These are phyloP conservation scores for Amanita rubescens DNA, from an alignment of 768 basidiomycete species.

Conservation along the genomic window DNA sequence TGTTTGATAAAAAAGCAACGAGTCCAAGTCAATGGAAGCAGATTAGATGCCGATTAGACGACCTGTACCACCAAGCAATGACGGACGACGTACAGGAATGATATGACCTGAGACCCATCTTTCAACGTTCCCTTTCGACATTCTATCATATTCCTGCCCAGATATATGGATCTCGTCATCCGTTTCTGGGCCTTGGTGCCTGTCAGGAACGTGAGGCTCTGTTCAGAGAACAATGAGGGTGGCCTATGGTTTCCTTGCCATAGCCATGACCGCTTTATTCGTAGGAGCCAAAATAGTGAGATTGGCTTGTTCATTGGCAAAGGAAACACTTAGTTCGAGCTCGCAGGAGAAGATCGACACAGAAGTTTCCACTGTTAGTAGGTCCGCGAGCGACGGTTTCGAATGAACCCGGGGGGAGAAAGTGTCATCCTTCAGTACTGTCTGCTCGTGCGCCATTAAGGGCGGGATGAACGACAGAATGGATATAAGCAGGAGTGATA, in stretches of 20 bases:
- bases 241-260: slow-evolving; percentile 74
- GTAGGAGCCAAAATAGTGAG: slow-evolving; percentile 74
- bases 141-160: slow-evolving; percentile 57
- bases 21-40: slow-evolving; percentile 40
- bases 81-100: slow-evolving; percentile 51
- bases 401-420: slow-evolving; percentile 31
- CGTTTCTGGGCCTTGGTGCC: slow-evolving; percentile 49
- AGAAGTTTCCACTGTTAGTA: slow-evolving; percentile 68
- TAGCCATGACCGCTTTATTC: slow-evolving; percentile 81
- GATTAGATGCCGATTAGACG: slow-evolving; percentile 22
- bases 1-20: slow-evolving; percentile 41
- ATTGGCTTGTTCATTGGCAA: slow-evolving; percentile 30
- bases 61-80: background rate
- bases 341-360: slow-evolving; percentile 83
- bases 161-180: slow-evolving; percentile 50
- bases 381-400: slow-evolving; percentile 60
- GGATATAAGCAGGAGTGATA: background rate
- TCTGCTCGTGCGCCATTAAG: slow-evolving; percentile 4
- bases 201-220: slow-evolving; percentile 18
- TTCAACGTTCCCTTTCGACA: slow-evolving; percentile 60
- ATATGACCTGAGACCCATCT: slow-evolving; percentile 81
- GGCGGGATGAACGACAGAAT: background rate
- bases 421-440: background rate
- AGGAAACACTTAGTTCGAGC: slow-evolving; percentile 46
- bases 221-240: slow-evolving; percentile 10